Evolutionary conservation across 2,329 filamentous ascomycete genomes (phyloP).

Genomic region (Anisogramma anomala): DNA sequence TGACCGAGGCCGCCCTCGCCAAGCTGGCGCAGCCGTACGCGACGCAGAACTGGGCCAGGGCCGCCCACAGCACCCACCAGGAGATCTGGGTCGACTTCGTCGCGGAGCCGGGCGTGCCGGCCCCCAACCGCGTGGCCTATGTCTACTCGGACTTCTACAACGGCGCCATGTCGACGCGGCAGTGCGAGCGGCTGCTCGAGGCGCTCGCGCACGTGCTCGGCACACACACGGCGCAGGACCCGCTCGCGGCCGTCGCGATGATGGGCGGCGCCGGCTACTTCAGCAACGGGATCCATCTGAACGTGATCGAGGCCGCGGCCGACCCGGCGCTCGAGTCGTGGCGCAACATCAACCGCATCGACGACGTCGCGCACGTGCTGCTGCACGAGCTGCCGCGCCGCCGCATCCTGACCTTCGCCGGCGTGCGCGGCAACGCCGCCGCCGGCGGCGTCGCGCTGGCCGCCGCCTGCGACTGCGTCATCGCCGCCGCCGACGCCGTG

Average conservation of each 20-base stretch:
- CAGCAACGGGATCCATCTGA: conserved; percentile 32
- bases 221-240: conserved; percentile 19
- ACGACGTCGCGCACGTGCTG: conserved; percentile 29
- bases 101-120: conserved; percentile 14
- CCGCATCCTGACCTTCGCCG: conserved; percentile 27
- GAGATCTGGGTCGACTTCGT: conserved; percentile 29
- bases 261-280: conserved; percentile 31
- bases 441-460: conserved; percentile 32
- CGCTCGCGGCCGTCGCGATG: conserved; percentile 26
- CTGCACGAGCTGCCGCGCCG: conserved; percentile 26
- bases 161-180: conserved; percentile 30
- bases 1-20: conserved; percentile 17
- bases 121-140: conserved; percentile 22
- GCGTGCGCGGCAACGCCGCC: conserved; percentile 29
- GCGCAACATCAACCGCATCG: conserved; percentile 33
- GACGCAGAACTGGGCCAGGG: conserved; percentile 21
- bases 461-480: conserved; percentile 26
- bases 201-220: conserved; percentile 26
- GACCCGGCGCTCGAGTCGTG: conserved; percentile 29
- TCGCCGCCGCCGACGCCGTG: conserved; percentile 27
- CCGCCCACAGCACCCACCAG: conserved; percentile 24
- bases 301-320: conserved; percentile 29
- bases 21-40: conserved; percentile 10
- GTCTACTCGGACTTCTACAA: conserved; percentile 34
- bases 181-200: conserved; percentile 26